These are phyloP conservation scores for Colletotrichum ledebouriae DNA, from an alignment of 2,329 filamentous ascomycete species.

Conservation along the genomic window DNA sequence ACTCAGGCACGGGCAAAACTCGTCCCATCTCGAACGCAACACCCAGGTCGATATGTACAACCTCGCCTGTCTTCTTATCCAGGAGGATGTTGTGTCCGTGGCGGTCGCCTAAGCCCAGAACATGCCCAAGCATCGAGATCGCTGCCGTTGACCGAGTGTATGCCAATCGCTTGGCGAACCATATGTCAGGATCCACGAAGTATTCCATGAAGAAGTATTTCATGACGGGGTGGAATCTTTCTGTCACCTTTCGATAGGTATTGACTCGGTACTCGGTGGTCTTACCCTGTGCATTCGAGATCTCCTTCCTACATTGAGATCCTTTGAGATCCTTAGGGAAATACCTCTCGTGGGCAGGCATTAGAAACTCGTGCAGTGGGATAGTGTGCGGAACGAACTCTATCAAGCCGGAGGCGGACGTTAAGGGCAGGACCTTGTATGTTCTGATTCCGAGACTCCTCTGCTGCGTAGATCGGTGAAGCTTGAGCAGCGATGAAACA, in stretches of 20 bases:
- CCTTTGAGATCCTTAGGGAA: slow-evolving; percentile 86
- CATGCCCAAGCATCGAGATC: slow-evolving; percentile 93
- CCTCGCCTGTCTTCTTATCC: slow-evolving; percentile 90
- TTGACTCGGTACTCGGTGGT: slow-evolving; percentile 78
- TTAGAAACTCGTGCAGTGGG: slow-evolving; percentile 90
- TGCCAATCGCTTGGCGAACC: slow-evolving; percentile 89
- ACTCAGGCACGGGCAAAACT: slow-evolving; percentile 93
- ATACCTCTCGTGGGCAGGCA: slow-evolving; percentile 90
- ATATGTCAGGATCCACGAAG: slow-evolving; percentile 94
- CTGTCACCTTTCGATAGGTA: slow-evolving; percentile 82
- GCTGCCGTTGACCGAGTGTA: slow-evolving; percentile 95
- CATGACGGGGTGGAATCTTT: slow-evolving; percentile 92
- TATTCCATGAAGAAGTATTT: slow-evolving; percentile 97
- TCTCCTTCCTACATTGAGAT: slow-evolving; percentile 82
- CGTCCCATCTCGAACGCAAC: slow-evolving; percentile 97
- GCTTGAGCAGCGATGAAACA: slow-evolving; percentile 89
- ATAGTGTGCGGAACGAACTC: slow-evolving; percentile 97
- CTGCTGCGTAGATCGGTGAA: slow-evolving; percentile 88
- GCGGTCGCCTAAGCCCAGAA: slow-evolving; percentile 91
- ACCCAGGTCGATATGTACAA: slow-evolving; percentile 96
- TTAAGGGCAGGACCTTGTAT: slow-evolving; percentile 95
- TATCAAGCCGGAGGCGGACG: slow-evolving; percentile 87
- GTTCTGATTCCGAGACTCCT: slow-evolving; percentile 91
- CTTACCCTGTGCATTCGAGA: slow-evolving; percentile 78
- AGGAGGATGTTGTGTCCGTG: slow-evolving; percentile 98